These are phyloP conservation scores for Dalechampia spathulata DNA, from an alignment of 441 rosid species.

Conservation along the genomic window DNA sequence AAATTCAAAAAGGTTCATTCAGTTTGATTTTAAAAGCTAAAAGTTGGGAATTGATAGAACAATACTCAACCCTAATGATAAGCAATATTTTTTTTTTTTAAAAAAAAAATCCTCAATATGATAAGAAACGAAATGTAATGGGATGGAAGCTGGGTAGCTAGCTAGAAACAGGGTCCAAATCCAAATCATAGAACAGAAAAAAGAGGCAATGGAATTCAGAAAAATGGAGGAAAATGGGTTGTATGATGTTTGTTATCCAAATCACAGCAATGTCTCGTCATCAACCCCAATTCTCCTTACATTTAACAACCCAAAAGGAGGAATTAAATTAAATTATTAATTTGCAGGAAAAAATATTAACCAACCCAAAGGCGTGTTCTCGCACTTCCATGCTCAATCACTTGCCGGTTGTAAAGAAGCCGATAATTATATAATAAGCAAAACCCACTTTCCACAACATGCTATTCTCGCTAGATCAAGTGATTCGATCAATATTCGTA, in stretches of 20 bases:
- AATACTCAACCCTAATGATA: too few species aligned
- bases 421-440: conserved; percentile 15
- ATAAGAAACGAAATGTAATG: neutral
- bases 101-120: neutral
- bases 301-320: neutral
- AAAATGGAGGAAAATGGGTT: too few species aligned
- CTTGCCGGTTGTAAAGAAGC: conserved; percentile 38
- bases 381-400: conserved; percentile 27
- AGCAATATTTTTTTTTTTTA: too few species aligned
- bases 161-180: neutral
- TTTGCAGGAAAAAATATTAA: neutral
- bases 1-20: too few species aligned
- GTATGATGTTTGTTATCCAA: conserved; percentile 21
- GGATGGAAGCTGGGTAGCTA: neutral
- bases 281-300: conserved; percentile 10
- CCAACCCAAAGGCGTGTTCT: conserved; percentile 20
- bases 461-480: too few species aligned
- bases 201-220: too few species aligned
- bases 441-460: neutral
- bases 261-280: conserved; percentile 27
- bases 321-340: too few species aligned
- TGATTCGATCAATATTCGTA: too few species aligned
- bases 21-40: too few species aligned
- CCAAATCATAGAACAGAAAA: too few species aligned
- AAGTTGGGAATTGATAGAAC: too few species aligned